Conservation (phyloP, 2,329 filamentous ascomycete genomes). For the Colletotrichum sublineola region DNA sequence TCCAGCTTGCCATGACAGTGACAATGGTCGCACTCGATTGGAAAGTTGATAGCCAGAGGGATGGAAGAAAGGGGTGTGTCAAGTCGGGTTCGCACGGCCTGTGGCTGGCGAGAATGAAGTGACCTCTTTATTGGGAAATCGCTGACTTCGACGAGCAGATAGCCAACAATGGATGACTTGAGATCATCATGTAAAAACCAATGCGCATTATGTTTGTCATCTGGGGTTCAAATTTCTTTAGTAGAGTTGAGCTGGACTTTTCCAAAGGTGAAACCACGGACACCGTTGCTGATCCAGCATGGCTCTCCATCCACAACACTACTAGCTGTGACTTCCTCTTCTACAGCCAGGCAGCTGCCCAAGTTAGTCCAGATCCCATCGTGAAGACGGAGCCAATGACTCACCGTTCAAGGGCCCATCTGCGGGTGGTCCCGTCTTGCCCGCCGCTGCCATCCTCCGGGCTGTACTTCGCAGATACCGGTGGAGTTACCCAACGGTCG, state of each 20-base stretch:
- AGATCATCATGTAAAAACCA: too few relatives aligned
- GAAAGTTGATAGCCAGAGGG: not conserved
- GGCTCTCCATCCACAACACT: slow-evolving; percentile 79
- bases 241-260: slow-evolving; percentile 50
- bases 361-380: slow-evolving; percentile 30
- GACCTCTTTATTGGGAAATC: not conserved
- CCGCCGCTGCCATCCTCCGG: slow-evolving; percentile 73
- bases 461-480: slow-evolving; percentile 61
- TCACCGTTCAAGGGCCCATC: slow-evolving; percentile 83
- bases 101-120: not conserved
- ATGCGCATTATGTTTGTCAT: not conserved
- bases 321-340: slow-evolving; percentile 70
- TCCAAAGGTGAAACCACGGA: slow-evolving; percentile 79
- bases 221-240: not conserved
- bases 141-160: not conserved
- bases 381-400: slow-evolving; percentile 39
- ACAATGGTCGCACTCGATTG: not conserved
- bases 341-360: slow-evolving; percentile 71
- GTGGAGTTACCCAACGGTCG: slow-evolving; percentile 84
- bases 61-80: not conserved
- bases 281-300: slow-evolving; percentile 91
- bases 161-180: not conserved
- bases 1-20: not conserved
- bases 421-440: slow-evolving; percentile 83
- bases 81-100: not conserved